Conservation (phyloP, 768 basidiomycete genomes). For the Flagelloscypha sp. region DNA sequence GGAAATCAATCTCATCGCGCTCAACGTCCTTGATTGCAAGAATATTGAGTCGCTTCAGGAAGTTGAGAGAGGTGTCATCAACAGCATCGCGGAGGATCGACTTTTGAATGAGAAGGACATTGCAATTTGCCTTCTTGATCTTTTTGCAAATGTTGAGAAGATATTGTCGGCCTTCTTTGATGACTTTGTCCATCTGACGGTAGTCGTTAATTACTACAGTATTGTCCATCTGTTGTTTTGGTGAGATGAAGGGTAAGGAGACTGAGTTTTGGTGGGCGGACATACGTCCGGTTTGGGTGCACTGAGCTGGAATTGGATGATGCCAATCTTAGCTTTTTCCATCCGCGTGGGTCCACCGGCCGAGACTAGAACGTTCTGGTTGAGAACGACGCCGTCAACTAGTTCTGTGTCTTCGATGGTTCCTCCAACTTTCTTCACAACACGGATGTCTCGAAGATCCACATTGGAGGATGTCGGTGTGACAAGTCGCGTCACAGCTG, state of each 20-base stretch:
- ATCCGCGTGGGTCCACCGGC: slow-evolving; percentile 92
- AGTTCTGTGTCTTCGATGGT: slow-evolving; percentile 99
- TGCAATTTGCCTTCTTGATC: slow-evolving; percentile 99
- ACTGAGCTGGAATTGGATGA: slow-evolving; percentile 97
- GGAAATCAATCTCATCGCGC: slow-evolving; percentile 96
- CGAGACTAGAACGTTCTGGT: slow-evolving; percentile 85
- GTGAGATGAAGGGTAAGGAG: slow-evolving; percentile 9
- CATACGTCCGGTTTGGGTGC: slow-evolving; percentile 96
- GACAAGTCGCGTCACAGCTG: slow-evolving; percentile 86
- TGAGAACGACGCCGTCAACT: slow-evolving; percentile 92
- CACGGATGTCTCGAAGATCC: slow-evolving; percentile 89
- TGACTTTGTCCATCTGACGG: slow-evolving; percentile 99
- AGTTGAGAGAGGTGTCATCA: slow-evolving; percentile 93
- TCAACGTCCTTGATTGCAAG: slow-evolving; percentile 96
- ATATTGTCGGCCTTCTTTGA: slow-evolving; percentile 98
- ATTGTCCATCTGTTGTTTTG: slow-evolving; percentile 83
- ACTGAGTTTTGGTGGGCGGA: slow-evolving; percentile 4
- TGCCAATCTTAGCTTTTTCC: slow-evolving; percentile 97
- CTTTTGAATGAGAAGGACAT: slow-evolving; percentile 97
- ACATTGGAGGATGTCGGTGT: slow-evolving; percentile 89
- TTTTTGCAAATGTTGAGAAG: slow-evolving; percentile 97
- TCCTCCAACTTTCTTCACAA: slow-evolving; percentile 97
- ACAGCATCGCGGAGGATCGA: slow-evolving; percentile 99
- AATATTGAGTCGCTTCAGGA: slow-evolving; percentile 95
- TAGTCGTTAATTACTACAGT: slow-evolving; percentile 99